phyloP scores from a whole-genome alignment of 352 stramenopile genomes.

The Pythium brassicae region DNA sequence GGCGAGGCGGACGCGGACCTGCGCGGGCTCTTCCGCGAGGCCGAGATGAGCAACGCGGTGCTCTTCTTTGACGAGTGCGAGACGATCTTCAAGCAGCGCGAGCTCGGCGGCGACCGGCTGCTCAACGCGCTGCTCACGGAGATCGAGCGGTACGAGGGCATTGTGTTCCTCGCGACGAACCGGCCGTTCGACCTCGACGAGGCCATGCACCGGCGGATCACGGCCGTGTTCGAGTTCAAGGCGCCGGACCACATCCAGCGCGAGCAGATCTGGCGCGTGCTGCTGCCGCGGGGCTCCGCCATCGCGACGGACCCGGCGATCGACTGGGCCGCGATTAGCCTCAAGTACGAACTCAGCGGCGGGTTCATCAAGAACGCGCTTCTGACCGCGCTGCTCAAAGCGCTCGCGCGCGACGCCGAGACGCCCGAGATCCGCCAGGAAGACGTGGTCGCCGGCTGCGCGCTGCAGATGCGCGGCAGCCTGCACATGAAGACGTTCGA shows the following conservation, averaged over 20 bases:
- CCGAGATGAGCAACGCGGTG: conserved; percentile 87
- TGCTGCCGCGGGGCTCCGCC: conserved; percentile 43
- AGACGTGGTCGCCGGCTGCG: conserved; percentile 76
- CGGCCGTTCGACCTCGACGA: conserved; percentile 86
- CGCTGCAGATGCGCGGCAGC: conserved; percentile 84
- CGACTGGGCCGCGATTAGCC: conserved; percentile 77
- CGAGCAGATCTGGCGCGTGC: conserved; percentile 81
- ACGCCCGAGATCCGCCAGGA: conserved; percentile 65
- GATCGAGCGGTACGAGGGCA: conserved; percentile 86
- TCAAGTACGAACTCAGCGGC: conserved; percentile 88
- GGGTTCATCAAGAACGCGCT: conserved; percentile 92
- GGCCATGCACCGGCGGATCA: conserved; percentile 89
- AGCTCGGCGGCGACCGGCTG: conserved; percentile 68
- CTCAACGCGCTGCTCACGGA: conserved; percentile 84
- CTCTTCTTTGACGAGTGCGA: conserved; percentile 90
- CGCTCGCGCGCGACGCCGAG: conserved; percentile 55
- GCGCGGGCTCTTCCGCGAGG: conserved; percentile 80
- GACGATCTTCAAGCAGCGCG: conserved; percentile 85
- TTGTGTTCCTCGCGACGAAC: conserved; percentile 88
- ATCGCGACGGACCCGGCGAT: conserved; percentile 60
- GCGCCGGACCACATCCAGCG: conserved; percentile 79
- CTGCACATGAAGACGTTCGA: conserved; percentile 89
- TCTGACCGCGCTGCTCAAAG: conserved; percentile 74
- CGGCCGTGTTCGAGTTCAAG: conserved; percentile 86
- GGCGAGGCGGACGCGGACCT: conserved; percentile 75